These are phyloP conservation scores for Stachybotrys chlorohalonatus DNA, from an alignment of 2,329 filamentous ascomycete genomes.

Conservation along the genomic window DNA sequence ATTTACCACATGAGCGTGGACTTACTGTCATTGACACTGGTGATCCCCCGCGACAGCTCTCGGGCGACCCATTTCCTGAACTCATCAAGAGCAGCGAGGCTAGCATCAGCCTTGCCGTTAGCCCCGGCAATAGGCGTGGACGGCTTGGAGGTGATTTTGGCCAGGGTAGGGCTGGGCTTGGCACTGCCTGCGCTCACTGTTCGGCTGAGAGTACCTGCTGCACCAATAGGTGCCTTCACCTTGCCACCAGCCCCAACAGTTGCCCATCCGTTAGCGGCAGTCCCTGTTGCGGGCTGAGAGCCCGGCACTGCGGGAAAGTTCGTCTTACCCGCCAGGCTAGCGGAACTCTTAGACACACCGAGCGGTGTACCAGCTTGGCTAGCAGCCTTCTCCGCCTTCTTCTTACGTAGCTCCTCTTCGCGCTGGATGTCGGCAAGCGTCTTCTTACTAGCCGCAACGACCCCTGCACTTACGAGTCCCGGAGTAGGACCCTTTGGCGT, in stretches of 20 bases:
- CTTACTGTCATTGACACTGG: conserved; percentile 42
- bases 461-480: conserved; percentile 10
- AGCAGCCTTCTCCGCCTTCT: conserved; percentile 50
- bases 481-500: conserved; percentile 29
- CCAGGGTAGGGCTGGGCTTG: conserved; percentile 32
- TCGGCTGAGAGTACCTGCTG: conserved; percentile 40
- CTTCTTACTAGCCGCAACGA: conserved; percentile 55
- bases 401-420: conserved; percentile 81
- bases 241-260: conserved; percentile 93
- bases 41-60: conserved; percentile 67
- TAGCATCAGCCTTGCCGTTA: conserved; percentile 26
- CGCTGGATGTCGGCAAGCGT: conserved; percentile 90
- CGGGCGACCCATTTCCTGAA: conserved; percentile 87
- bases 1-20: conserved; percentile 6
- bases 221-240: conserved; percentile 62
- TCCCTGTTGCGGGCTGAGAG: conserved; percentile 27
- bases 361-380: conserved; percentile 38
- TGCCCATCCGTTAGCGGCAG: conserved; percentile 61
- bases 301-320: conserved; percentile 28
- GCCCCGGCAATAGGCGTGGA: conserved; percentile 29
- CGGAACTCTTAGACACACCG: conserved; percentile 74
- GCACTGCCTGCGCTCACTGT: conserved; percentile 31
- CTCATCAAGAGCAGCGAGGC: conserved; percentile 64
- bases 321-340: conserved; percentile 81
- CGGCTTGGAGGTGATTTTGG: conserved; percentile 44